Conservation (phyloP, 1,284 basidiomycete genomes). For the Amylostereum chailletii region DNA sequence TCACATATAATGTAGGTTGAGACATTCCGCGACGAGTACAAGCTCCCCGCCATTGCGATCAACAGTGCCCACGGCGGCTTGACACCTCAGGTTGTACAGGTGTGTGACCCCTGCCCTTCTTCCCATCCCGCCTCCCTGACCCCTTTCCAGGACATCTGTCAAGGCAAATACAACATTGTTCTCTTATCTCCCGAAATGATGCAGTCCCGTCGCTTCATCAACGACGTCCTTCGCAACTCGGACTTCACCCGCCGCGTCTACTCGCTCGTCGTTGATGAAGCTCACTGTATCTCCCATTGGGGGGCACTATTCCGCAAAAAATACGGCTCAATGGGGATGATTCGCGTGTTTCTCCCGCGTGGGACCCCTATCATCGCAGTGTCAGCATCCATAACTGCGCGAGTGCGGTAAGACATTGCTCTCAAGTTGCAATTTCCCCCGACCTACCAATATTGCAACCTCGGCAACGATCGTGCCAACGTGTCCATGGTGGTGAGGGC, state of each 20-base stretch:
- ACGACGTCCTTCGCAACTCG: neutral
- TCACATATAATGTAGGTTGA: neutral
- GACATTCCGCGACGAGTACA: neutral
- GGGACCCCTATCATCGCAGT: neutral
- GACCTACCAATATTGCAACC: neutral
- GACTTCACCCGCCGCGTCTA: neutral
- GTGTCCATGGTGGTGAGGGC: neutral
- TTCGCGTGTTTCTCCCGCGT: neutral
- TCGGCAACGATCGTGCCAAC: neutral
- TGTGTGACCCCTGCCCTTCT: slow-evolving; percentile 8
- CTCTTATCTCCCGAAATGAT: neutral
- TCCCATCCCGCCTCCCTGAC: neutral
- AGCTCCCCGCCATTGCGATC: neutral
- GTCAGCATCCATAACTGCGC: neutral
- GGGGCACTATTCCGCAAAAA: neutral
- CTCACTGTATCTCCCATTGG: neutral
- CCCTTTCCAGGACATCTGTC: neutral
- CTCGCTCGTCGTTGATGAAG: neutral
- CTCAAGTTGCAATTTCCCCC: neutral
- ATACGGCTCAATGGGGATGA: neutral
- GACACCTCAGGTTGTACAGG: slow-evolving; percentile 12
- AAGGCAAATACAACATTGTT: neutral
- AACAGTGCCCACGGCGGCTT: neutral
- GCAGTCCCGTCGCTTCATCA: neutral
- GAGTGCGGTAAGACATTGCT: neutral